Percentiles rank a stretch among this genome's conserved stretches.
phyloP scores from a whole-genome alignment of 257 asterid species.

The Nicotiana knightiana region DNA sequence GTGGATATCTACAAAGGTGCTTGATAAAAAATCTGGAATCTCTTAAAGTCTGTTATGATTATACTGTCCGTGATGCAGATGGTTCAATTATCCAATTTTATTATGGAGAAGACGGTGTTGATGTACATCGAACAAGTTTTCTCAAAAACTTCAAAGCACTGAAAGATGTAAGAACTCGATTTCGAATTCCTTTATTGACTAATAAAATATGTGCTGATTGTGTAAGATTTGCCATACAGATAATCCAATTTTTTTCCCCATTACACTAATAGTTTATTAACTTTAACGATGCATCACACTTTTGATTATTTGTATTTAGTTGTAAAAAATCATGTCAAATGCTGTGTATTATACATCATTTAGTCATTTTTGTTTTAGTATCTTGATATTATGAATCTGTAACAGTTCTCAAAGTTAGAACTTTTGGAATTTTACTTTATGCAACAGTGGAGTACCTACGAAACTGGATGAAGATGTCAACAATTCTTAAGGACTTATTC shows the following conservation, averaged over 20 bases:
- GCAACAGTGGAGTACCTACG: neutral
- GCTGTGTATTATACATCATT: neutral
- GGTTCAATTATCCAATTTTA: slow-evolving; percentile 85
- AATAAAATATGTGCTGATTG: neutral
- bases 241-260: neutral
- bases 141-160: slow-evolving; percentile 80
- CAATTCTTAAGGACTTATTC: neutral
- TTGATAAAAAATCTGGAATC: slow-evolving; percentile 87
- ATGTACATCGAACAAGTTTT: slow-evolving; percentile 80
- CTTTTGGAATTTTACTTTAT: neutral
- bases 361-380: neutral
- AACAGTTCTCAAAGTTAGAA: neutral
- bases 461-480: neutral
- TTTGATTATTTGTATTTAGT: slow-evolving; percentile 1
- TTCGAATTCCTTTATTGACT: neutral
- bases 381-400: neutral
- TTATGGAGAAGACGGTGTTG: slow-evolving; percentile 98
- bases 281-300: slow-evolving; percentile 6
- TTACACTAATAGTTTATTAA: neutral
- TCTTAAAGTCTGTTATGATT: slow-evolving; percentile 83
- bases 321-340: neutral
- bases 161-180: slow-evolving; percentile 45
- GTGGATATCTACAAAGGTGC: slow-evolving; percentile 95
- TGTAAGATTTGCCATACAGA: neutral
- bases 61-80: slow-evolving; percentile 96